phyloP scores from a whole-genome alignment of 176 grass and related monocot genomes.

The Musa schizocarpa region DNA sequence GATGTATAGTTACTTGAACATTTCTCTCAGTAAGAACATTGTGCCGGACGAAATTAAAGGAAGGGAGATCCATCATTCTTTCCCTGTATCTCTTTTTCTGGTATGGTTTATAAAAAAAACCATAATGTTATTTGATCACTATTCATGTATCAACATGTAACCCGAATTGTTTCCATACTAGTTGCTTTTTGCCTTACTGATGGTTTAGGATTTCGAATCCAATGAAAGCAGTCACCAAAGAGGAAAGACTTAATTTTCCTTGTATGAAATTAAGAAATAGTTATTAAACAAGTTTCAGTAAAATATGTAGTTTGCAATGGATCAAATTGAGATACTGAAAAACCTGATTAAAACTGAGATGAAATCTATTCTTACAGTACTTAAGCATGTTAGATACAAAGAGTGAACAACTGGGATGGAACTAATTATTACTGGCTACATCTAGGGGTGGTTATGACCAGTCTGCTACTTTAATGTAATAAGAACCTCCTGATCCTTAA shows the following conservation, averaged over 20 bases:
- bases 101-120: slow-evolving; percentile 31
- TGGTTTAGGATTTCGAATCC: background rate
- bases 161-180: background rate
- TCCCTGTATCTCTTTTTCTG: slow-evolving; percentile 93
- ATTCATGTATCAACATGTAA: background rate
- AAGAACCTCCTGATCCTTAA: background rate
- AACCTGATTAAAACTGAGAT: too few species aligned
- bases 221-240: background rate
- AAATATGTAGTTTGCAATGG: too few species aligned
- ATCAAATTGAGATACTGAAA: too few species aligned
- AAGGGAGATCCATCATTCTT: slow-evolving; percentile 90
- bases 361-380: too few species aligned
- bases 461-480: background rate
- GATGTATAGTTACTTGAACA: slow-evolving; percentile 99
- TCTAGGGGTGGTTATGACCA: too few species aligned
- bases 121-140: slow-evolving; percentile 2
- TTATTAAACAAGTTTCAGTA: too few species aligned
- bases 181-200: background rate
- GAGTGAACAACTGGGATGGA: too few species aligned
- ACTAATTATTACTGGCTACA: too few species aligned
- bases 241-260: background rate
- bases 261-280: too few species aligned
- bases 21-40: slow-evolving; percentile 94
- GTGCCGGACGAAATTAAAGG: slow-evolving; percentile 98
- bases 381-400: too few species aligned